Evolutionary conservation across 1,284 basidiomycete genomes (phyloP).

Genomic region (Ustilago esculenta): DNA sequence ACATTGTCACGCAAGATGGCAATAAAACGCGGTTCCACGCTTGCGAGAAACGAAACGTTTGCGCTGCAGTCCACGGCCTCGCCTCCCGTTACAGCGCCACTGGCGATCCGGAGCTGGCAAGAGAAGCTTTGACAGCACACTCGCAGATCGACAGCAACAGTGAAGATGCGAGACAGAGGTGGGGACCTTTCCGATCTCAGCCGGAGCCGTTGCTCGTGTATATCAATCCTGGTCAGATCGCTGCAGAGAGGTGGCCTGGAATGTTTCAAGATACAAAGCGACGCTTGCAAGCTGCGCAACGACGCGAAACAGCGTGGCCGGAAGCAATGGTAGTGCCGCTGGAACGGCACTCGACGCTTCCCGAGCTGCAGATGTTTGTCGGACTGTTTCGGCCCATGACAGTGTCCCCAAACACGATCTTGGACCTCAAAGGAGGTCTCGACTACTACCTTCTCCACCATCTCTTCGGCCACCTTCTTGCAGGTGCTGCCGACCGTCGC

Average conservation of each 20-base stretch:
- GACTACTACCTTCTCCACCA: constrained; percentile 48
- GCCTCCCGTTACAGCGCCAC: constrained; percentile 18
- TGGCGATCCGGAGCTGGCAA: constrained; percentile 1
- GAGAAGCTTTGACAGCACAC: constrained; percentile 24
- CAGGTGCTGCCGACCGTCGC: constrained; percentile 14
- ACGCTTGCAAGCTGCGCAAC: constrained; percentile 65
- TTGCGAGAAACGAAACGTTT: constrained; percentile 83
- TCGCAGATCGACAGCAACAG: constrained; percentile 32
- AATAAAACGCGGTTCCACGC: constrained; percentile 83
- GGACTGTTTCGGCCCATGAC: constrained; percentile 72
- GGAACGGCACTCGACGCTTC: constrained; percentile 82
- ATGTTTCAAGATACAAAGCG: constrained; percentile 72
- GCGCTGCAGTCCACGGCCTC: constrained; percentile 63
- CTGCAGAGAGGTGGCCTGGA: constrained; percentile 72
- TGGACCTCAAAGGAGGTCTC: constrained; percentile 35
- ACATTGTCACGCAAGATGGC: constrained; percentile 75
- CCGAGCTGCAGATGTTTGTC: constrained; percentile 82
- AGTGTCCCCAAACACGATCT: constrained; percentile 45
- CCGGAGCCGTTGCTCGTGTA: constrained; percentile 38
- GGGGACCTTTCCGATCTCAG: constrained; percentile 26
- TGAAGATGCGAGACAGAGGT: constrained; percentile 13
- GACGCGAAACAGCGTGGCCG: constrained; percentile 39
- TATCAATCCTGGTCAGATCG: constrained; percentile 58
- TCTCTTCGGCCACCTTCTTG: constrained; percentile 39
- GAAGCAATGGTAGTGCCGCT: constrained; percentile 71